These are phyloP conservation scores for Talaromyces albobiverticillius DNA, from an alignment of 2,329 filamentous ascomycete genomes.

Conservation along the genomic window DNA sequence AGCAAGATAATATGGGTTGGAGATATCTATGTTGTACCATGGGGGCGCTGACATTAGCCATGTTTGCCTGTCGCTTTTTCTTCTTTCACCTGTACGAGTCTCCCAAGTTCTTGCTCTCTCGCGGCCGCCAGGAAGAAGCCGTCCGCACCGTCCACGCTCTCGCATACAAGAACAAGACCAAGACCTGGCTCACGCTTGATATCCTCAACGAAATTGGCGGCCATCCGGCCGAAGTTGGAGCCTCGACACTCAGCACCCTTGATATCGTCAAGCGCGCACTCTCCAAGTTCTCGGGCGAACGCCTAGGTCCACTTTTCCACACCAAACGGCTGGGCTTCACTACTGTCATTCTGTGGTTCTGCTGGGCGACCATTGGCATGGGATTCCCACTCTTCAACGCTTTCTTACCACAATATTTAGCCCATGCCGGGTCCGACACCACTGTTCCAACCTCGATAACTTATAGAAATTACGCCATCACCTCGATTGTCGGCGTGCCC, in stretches of 20 bases:
- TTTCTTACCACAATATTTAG: conserved; percentile 83
- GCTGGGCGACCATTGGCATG: conserved; percentile 80
- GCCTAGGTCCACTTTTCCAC: conserved; percentile 62
- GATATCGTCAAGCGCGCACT: conserved; percentile 60
- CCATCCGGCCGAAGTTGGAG: conserved; percentile 40
- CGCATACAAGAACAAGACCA: conserved; percentile 65
- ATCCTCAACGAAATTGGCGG: conserved; percentile 57
- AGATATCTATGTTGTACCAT: conserved; percentile 69
- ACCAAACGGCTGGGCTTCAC: conserved; percentile 48
- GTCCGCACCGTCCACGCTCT: conserved; percentile 77
- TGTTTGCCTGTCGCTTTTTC: conserved; percentile 77
- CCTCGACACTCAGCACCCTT: conserved; percentile 38
- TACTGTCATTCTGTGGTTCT: conserved; percentile 65
- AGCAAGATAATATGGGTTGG: conserved; percentile 67
- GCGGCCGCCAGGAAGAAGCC: conserved; percentile 73
- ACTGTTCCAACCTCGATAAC: conserved; percentile 38
- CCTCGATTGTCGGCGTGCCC: conserved; percentile 71
- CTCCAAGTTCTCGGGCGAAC: conserved; percentile 63
- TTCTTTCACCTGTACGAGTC: conserved; percentile 81
- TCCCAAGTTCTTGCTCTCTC: conserved; percentile 75
- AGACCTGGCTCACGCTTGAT: conserved; percentile 74
- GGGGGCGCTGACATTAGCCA: conserved; percentile 68
- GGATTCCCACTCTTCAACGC: conserved; percentile 86
- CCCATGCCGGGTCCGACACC: conserved; percentile 48
- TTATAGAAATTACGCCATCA: conserved; percentile 82